Evolutionary conservation across 805 yeast genomes (phyloP), one percentile per base, ranked within the genome.

Genomic region (Candida jianshihensis): DNA sequence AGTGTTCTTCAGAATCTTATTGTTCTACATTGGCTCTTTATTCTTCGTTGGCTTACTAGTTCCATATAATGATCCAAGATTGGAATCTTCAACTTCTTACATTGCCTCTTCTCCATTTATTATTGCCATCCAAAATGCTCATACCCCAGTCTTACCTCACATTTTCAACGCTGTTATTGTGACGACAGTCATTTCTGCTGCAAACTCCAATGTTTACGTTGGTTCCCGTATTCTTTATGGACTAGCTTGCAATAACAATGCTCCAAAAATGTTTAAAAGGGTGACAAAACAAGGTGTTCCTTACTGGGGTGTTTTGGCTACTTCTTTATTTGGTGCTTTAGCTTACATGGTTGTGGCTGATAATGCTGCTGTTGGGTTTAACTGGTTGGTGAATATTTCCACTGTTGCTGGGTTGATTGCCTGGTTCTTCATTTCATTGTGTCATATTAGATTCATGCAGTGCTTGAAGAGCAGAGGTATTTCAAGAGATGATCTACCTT

Each of bases 341-440:
- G 86, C 79, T 3, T 80, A 71, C 60, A 60, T 82, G 57, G 73
- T 74, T 12, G 40, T 47, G 27, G 69, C 81, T 6, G 59, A 61
- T 16, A 61, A 69, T 40, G 83, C 83, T 38, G 53, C 59, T 26
- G 64, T 69, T 7, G 88, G 78, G 26, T 82, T 82, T 61, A 62
- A 70, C 48, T 82, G 89, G 89, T 65, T 82, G 38, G 63, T 81
- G 44, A 81, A 80, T 58, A 80, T 82, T 49, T 71, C 84, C 14
- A 82, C 84, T 18, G 81, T 81, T 34, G 79, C 88, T 12, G 89
- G 89, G 35, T 68, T 81, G 46, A 75, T 81, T 43, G 71, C 84
- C 19, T 80, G 89, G 89, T 70, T 76, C 34, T 71, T 75, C 55
- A 80, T 81, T 42, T 68, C 79, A n/a, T 54, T 71, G 28, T 67